Percentiles rank a stretch among this genome's conserved stretches.
These are phyloP conservation scores for Russula olivacea DNA, from an alignment of 768 basidiomycete genomes.

Conservation along the genomic window DNA sequence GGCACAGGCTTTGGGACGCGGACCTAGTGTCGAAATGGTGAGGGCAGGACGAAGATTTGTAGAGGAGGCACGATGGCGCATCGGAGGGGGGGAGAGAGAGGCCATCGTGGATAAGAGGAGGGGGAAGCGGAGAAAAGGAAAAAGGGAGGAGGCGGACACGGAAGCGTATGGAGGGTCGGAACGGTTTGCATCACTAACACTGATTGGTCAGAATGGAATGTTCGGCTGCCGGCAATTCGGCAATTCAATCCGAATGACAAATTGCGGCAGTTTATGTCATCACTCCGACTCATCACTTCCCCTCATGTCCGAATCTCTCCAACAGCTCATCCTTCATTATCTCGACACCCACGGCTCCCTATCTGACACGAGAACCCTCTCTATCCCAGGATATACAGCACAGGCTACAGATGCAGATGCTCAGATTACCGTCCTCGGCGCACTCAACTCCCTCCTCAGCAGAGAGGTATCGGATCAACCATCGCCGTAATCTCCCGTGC, in stretches of 20 bases:
- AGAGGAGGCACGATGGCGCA: slow-evolving; percentile 54
- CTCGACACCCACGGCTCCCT: slow-evolving; percentile 54
- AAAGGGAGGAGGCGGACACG: neutral
- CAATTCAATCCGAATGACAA: neutral
- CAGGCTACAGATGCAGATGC: slow-evolving; percentile 63
- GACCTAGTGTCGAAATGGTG: slow-evolving; percentile 48
- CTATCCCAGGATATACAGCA: slow-evolving; percentile 55
- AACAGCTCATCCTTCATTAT: slow-evolving; percentile 71
- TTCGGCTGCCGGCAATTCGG: slow-evolving; percentile 2
- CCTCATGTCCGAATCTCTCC: slow-evolving; percentile 69
- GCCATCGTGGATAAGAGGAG: slow-evolving; percentile 24
- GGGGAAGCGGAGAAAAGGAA: neutral
- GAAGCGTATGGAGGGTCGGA: neutral
- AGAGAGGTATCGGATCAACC: slow-evolving; percentile 18
- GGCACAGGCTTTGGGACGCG: slow-evolving; percentile 34
- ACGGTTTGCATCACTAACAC: neutral
- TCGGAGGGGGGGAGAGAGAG: slow-evolving; percentile 37
- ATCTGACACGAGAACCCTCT: slow-evolving; percentile 61
- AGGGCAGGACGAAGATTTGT: slow-evolving; percentile 49
- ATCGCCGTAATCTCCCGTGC: slow-evolving; percentile 8
- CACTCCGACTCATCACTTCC: neutral
- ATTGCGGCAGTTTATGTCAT: neutral
- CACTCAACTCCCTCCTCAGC: slow-evolving; percentile 71
- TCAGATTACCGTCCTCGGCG: slow-evolving; percentile 82
- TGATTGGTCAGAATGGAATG: slow-evolving; percentile 1